Percentiles rank a stretch among this genome's conserved stretches.
These are phyloP conservation scores for Colletotrichum costaricense DNA, from an alignment of 2,329 filamentous ascomycete species.

Conservation along the genomic window DNA sequence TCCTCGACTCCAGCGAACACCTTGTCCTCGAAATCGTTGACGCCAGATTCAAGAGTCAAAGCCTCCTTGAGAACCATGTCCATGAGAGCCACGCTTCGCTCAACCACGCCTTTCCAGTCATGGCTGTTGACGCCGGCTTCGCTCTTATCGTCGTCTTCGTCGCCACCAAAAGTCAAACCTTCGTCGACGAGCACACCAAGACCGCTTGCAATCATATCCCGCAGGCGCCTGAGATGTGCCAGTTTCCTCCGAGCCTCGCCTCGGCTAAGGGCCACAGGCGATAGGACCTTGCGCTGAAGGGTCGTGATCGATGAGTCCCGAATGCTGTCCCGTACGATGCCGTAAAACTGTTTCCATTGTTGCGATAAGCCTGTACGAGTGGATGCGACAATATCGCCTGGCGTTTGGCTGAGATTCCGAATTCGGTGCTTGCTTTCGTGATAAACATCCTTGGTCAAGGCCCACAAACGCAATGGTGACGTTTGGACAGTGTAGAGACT, in stretches of 20 bases:
- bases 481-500: slow-evolving; percentile 89
- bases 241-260: slow-evolving; percentile 82
- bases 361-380: slow-evolving; percentile 55
- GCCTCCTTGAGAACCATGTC: slow-evolving; percentile 84
- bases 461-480: slow-evolving; percentile 80
- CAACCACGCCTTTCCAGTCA: slow-evolving; percentile 78
- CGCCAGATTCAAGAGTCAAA: slow-evolving; percentile 70
- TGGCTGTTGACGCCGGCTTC: slow-evolving; percentile 64
- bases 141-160: slow-evolving; percentile 61
- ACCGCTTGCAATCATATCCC: slow-evolving; percentile 85
- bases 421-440: slow-evolving; percentile 60
- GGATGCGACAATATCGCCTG: slow-evolving; percentile 48
- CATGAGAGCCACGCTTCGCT: slow-evolving; percentile 85
- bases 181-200: slow-evolving; percentile 90
- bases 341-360: slow-evolving; percentile 80
- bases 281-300: slow-evolving; percentile 78
- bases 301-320: slow-evolving; percentile 77
- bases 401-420: slow-evolving; percentile 39
- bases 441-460: slow-evolving; percentile 78
- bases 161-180: slow-evolving; percentile 75
- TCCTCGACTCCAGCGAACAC: slow-evolving; percentile 73
- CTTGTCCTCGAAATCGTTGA: slow-evolving; percentile 73
- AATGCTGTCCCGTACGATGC: slow-evolving; percentile 80
- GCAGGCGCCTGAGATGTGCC: slow-evolving; percentile 75
- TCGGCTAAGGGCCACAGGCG: slow-evolving; percentile 80